Base-by-base conservation (phyloP, 495 filamentous ascomycete genomes). In the Elasticomyces elasticus region DNA sequence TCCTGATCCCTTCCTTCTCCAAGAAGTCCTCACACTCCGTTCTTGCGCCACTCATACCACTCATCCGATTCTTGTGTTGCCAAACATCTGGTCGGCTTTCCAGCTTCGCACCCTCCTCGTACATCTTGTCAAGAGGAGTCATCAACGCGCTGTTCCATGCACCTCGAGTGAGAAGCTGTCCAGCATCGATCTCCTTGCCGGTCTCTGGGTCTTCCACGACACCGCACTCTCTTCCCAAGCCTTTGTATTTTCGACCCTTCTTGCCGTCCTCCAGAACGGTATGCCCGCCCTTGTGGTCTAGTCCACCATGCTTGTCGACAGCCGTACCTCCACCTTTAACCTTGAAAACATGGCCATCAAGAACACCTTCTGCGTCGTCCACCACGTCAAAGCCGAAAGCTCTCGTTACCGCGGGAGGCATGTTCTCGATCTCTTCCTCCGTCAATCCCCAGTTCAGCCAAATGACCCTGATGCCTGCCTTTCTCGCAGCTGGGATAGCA, bases 381-480 rank as follows among this genome's bases (percentile, higher is more conserved):
- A 56, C 40, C 26, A 47, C 61, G 22, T 67, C 63, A 40, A 70
- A 72, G 5, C 70, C 70, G 57, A 82, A 80, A 7, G 69, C 69
- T 37, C 77, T 67, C 23, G 67, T 58, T 19, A 73, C 66, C 3
- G 64, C 70, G 22, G 78, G 74, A 3, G 79, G 77, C 69, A 81
- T 74, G 1, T 47, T 58, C 6, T 41, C 53, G 17, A 83, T 59
- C 42, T 81, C 79, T 17, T 72, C 47, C 20, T 80, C 72, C 5
- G 67, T 77, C 22, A 82, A 58, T 5, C 79, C 79, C 79, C 79
- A 82, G 55, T 79, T 81, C 28, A 82, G 65, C 79, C 79, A 82
- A 4, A 81, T 65, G 31, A 80, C 64, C 56, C 72, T 68, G 23
- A 82, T 73, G 6, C 71, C 76, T 19, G 69, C 69, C 46, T 71